Base-by-base conservation (phyloP, 1,139 yeast species). In the Tardiomyces blankii region DNA sequence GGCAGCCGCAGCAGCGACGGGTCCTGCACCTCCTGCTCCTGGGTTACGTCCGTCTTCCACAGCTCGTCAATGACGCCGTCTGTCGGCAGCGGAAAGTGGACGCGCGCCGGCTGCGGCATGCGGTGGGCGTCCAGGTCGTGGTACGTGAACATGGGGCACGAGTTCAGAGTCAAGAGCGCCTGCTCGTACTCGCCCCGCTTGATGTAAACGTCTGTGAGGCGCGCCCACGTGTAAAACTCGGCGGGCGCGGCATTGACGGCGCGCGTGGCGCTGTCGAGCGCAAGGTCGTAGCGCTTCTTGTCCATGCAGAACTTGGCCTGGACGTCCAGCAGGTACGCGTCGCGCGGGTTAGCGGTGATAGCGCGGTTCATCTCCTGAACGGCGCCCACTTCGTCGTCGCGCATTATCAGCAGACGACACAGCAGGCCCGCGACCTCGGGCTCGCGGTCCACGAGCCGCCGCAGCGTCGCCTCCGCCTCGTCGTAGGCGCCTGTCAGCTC, bases 131-230 rank as follows among this genome's bases (percentile, higher is more conserved):
- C 74, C 45, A 76, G 75, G 40, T 81, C 83, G 55, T 78, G 77
- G 51, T 79, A 75, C 1, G 82, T 75, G 59, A 83, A 82, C 95
- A 91, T 85, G 9, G 97, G 97, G 60, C 95, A 82, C 6, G 96
- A 84, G 61, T 91, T 91, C 54, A 91, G 72, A 0, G 96, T 80
- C 44, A 86, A 66, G 49, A 91, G 70, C 0, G 96, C 96, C 57
- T 76, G 79, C 50, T 78, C 80, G 56, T 76, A 83, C 61, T 87
- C 87, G 46, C 77, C 80, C 51, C 74, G 68, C 46, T 79, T 69
- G 39, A 89, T 82, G 60, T 89, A 85, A 12, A 82, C 80, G 56
- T 76, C 73, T 2, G 87, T 86, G 44, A 91, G 68, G 49, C 74
- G 68, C 16, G 82, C 77, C 98, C 97, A 91, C 5, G 93, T 72